A percentile compares a stretch with the other conserved stretches of the same genome.
Conservation (phyloP, 345 rosid genomes). For the Schrenkiella parvula region DNA sequence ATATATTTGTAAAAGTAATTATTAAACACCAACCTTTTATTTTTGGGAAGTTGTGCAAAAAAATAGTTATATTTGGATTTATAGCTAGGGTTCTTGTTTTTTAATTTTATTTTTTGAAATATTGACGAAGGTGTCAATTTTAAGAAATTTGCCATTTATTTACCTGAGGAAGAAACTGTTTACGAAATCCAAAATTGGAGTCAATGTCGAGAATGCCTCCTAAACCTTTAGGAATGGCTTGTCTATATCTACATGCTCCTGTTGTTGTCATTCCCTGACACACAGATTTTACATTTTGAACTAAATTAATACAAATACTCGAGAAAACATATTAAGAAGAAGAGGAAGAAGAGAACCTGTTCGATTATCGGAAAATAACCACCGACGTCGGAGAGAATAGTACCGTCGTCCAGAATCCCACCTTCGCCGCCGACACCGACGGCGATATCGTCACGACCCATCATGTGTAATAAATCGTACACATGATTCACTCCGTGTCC, state of each 20-base stretch:
- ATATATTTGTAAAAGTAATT: not conserved
- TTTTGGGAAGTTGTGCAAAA: not conserved
- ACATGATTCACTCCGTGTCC: slow-evolving; percentile 88
- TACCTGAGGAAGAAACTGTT: slow-evolving; percentile 82
- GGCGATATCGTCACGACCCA: slow-evolving; percentile 72
- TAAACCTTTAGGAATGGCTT: slow-evolving; percentile 67
- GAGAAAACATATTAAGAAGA: not conserved
- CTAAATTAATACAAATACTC: not conserved
- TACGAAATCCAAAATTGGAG: slow-evolving; percentile 68
- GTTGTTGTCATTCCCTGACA: slow-evolving; percentile 60
- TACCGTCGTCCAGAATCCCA: slow-evolving; percentile 62
- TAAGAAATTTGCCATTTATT: not conserved
- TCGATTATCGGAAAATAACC: slow-evolving; percentile 93
- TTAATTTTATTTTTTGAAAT: not conserved
- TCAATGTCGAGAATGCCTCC: slow-evolving; percentile 70
- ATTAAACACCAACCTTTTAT: not conserved
- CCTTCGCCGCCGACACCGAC: slow-evolving; percentile 97
- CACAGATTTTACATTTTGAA: not conserved
- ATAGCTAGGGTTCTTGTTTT: not conserved
- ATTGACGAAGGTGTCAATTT: not conserved
- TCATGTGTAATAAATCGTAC: slow-evolving; percentile 91
- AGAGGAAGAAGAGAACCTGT: slow-evolving; percentile 43
- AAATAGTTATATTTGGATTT: not conserved
- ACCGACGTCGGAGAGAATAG: slow-evolving; percentile 69
- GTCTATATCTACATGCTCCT: slow-evolving; percentile 83